These are phyloP conservation scores for Gomphus bonarii DNA, from an alignment of 1,284 basidiomycete species.

Conservation along the genomic window DNA sequence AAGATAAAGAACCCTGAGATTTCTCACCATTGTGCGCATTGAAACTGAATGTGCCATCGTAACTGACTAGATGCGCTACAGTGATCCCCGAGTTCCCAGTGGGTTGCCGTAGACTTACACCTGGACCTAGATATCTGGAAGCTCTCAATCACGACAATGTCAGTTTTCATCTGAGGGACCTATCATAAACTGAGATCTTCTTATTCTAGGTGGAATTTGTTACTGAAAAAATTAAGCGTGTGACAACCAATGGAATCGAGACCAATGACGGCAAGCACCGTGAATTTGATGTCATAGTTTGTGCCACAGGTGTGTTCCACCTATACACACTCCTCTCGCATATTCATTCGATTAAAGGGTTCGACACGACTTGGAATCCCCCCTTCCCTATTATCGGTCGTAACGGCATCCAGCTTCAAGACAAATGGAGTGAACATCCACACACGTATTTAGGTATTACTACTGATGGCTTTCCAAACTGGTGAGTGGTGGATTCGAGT, in stretches of 20 bases:
- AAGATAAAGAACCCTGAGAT: constrained; percentile 52
- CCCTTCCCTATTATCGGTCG: constrained; percentile 45
- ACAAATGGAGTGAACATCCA: constrained; percentile 43
- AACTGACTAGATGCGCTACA: constrained; percentile 15
- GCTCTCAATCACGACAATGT: constrained; percentile 52
- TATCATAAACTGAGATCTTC: not conserved
- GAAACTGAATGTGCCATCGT: not conserved
- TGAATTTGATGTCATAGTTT: constrained; percentile 49
- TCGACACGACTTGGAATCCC: constrained; percentile 40
- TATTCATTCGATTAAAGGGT: constrained; percentile 25
- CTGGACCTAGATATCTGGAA: constrained; percentile 57
- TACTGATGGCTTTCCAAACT: constrained; percentile 52
- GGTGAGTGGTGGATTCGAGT: constrained; percentile 14
- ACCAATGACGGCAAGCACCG: constrained; percentile 40
- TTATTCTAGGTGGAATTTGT: constrained; percentile 42
- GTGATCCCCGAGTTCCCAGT: constrained; percentile 51
- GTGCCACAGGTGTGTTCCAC: constrained; percentile 36
- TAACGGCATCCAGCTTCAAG: constrained; percentile 34
- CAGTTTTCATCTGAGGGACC: constrained; percentile 10
- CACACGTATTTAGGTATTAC: constrained; percentile 43
- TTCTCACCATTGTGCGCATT: constrained; percentile 38
- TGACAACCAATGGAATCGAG: constrained; percentile 46
- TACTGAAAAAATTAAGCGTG: constrained; percentile 34
- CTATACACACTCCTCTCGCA: not conserved
- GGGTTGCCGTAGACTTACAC: constrained; percentile 48